Percentiles rank a stretch among this genome's conserved stretches.
phyloP scores from a whole-genome alignment of 805 yeast species.

The Saccharomycopsis olivae region DNA sequence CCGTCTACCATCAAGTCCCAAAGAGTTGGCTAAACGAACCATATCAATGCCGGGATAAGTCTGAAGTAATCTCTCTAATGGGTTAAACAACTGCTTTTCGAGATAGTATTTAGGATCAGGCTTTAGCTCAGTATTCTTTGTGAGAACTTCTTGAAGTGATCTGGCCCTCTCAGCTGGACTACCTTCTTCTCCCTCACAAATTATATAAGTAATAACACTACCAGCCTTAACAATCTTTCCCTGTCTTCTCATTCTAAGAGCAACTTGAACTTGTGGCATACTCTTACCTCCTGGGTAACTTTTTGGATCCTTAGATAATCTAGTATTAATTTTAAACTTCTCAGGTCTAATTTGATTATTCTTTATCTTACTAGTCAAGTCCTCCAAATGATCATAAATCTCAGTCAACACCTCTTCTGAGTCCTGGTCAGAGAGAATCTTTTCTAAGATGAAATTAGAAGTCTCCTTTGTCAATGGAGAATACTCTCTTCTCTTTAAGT shows the following conservation, averaged over 20 bases:
- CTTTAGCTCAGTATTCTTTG: conserved; percentile 36
- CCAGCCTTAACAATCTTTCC: conserved; percentile 87
- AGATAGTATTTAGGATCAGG: conserved; percentile 76
- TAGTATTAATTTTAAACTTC: conserved; percentile 74
- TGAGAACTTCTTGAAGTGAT: conserved; percentile 63
- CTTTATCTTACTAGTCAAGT: conserved; percentile 45
- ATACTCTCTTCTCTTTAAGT: conserved; percentile 93
- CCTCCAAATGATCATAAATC: conserved; percentile 62
- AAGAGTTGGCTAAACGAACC: conserved; percentile 60
- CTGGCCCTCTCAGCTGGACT: conserved; percentile 67
- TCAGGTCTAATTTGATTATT: conserved; percentile 52
- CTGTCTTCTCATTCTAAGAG: conserved; percentile 63
- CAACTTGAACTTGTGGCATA: conserved; percentile 89
- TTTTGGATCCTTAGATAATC: conserved; percentile 78
- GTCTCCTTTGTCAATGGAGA: conserved; percentile 88
- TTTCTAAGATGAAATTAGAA: conserved; percentile 63
- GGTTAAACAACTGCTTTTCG: conserved; percentile 83
- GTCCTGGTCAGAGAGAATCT: conserved; percentile 61
- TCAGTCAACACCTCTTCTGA: conserved; percentile 66
- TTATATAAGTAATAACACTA: conserved; percentile 78
- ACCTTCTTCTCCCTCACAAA: conserved; percentile 44
- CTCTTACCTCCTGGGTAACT: conserved; percentile 73
- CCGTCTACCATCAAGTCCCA: conserved; percentile 67
- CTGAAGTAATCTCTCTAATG: conserved; percentile 78
- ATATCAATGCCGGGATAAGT: conserved; percentile 81